Evolutionary conservation across 352 stramenopile genomes (phyloP).

Genomic region (Globisporangium uncinulatum): DNA sequence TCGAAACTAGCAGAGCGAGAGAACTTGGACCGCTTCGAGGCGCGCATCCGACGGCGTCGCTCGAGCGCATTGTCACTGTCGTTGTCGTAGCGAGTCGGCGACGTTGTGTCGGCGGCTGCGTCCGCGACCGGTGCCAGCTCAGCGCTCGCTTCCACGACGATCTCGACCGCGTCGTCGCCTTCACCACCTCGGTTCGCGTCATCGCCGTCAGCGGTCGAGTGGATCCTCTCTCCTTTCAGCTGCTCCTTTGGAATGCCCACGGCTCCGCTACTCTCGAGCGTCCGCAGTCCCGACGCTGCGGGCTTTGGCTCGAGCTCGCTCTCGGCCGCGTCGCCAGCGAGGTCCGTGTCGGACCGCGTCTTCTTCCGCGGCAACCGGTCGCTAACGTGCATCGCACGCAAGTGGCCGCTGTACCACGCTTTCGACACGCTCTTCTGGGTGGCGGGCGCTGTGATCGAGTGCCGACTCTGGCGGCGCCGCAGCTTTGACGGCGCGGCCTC

Average conservation of each 20-base stretch:
- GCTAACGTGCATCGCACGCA: conserved; percentile 63
- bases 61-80: background rate
- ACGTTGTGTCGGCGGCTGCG: background rate
- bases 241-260: background rate
- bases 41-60: conserved; percentile 6
- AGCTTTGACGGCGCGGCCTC: conserved; percentile 17
- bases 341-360: conserved; percentile 25
- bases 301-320: conserved; percentile 7
- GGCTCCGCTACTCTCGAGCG: background rate
- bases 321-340: conserved; percentile 4
- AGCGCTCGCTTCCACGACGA: conserved; percentile 5
- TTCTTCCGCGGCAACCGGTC: conserved; percentile 54
- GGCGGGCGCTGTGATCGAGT: conserved; percentile 19
- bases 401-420: conserved; percentile 65
- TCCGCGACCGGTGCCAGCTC: conserved; percentile 2
- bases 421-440: conserved; percentile 19
- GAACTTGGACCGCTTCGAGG: conserved; percentile 48
- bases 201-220: conserved; percentile 7
- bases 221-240: background rate
- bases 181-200: conserved; percentile 23
- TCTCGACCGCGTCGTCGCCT: conserved; percentile 15
- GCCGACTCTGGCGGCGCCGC: conserved; percentile 14
- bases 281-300: background rate
- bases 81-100: background rate
- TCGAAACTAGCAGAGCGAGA: conserved; percentile 71